Percentiles rank a stretch among this genome's conserved stretches.
Conservation (phyloP, 305 asterid genomes). For the Andrographis paniculata region DNA sequence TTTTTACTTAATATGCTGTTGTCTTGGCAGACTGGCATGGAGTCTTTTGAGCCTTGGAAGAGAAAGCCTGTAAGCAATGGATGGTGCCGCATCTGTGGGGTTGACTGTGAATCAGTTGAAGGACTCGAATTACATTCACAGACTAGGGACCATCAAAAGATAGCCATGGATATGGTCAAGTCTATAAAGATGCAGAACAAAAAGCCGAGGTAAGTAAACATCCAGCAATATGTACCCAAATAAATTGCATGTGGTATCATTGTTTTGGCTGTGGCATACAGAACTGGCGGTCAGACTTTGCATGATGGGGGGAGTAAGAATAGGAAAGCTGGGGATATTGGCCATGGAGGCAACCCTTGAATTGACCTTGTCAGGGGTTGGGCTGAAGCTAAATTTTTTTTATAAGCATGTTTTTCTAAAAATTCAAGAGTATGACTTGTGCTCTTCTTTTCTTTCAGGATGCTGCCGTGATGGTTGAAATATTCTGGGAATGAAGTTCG, state of each 20-base stretch:
- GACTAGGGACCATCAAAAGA: constrained; percentile 82
- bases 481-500: constrained; percentile 32
- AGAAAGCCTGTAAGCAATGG: constrained; percentile 58
- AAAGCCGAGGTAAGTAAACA: constrained; percentile 45
- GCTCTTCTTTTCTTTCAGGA: constrained; percentile 39
- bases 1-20: not conserved
- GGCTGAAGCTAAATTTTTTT: not conserved
- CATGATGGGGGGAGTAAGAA: constrained; percentile 57
- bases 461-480: constrained; percentile 36
- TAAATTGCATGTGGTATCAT: constrained; percentile 17
- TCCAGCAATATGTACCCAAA: constrained; percentile 15
- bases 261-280: constrained; percentile 28
- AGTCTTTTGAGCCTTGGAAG: constrained; percentile 58
- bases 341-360: constrained; percentile 60
- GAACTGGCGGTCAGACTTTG: constrained; percentile 43
- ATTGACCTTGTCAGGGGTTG: constrained; percentile 7
- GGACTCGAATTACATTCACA: constrained; percentile 84
- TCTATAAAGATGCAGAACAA: constrained; percentile 62
- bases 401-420: constrained; percentile 29
- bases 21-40: constrained; percentile 48
- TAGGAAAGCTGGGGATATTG: constrained; percentile 42
- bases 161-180: constrained; percentile 74
- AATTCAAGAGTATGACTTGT: constrained; percentile 27
- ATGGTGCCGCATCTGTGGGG: constrained; percentile 85
- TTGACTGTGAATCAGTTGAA: constrained; percentile 83